phyloP scores from a whole-genome alignment of 495 filamentous ascomycete genomes.

The Trichoderma virens region DNA sequence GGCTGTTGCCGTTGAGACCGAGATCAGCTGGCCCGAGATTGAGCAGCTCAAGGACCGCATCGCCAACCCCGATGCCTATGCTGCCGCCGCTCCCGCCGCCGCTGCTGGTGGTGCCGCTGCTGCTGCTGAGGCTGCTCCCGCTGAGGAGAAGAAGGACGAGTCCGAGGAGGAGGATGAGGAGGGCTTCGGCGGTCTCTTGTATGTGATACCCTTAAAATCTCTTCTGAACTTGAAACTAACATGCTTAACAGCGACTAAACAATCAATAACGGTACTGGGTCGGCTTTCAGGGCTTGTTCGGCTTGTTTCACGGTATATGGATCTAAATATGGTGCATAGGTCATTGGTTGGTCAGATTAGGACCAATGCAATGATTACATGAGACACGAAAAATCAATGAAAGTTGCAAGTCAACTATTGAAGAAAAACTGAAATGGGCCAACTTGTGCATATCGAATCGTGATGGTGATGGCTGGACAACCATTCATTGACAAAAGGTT shows the following conservation, averaged over 20 bases:
- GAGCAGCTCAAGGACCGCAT: slow-evolving; percentile 97
- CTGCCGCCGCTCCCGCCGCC: slow-evolving; percentile 65
- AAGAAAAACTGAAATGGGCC: neutral
- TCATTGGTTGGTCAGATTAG: slow-evolving; percentile 35
- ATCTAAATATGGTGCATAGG: slow-evolving; percentile 36
- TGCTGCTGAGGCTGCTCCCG: slow-evolving; percentile 44
- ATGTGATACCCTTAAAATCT: slow-evolving; percentile 24
- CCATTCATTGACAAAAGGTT: slow-evolving; percentile 28
- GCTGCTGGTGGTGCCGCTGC: slow-evolving; percentile 40
- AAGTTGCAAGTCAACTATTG: slow-evolving; percentile 1
- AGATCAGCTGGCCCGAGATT: slow-evolving; percentile 92
- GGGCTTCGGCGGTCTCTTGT: slow-evolving; percentile 67
- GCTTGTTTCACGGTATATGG: slow-evolving; percentile 27
- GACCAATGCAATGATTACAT: slow-evolving; percentile 5
- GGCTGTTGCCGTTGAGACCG: slow-evolving; percentile 82
- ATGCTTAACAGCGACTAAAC: slow-evolving; percentile 35
- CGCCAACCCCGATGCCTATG: slow-evolving; percentile 94
- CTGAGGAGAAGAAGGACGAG: slow-evolving; percentile 52
- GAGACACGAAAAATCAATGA: slow-evolving; percentile 13
- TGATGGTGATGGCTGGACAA: slow-evolving; percentile 7
- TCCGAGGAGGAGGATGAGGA: slow-evolving; percentile 53
- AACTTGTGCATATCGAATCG: neutral
- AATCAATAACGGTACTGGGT: slow-evolving; percentile 16
- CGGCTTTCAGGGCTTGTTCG: slow-evolving; percentile 20
- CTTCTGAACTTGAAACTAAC: slow-evolving; percentile 11